Percentiles rank a stretch among this genome's conserved stretches.
Evolutionary conservation across 2,329 filamentous ascomycete species (phyloP).

Genomic region (Trichoderma sp.): DNA sequence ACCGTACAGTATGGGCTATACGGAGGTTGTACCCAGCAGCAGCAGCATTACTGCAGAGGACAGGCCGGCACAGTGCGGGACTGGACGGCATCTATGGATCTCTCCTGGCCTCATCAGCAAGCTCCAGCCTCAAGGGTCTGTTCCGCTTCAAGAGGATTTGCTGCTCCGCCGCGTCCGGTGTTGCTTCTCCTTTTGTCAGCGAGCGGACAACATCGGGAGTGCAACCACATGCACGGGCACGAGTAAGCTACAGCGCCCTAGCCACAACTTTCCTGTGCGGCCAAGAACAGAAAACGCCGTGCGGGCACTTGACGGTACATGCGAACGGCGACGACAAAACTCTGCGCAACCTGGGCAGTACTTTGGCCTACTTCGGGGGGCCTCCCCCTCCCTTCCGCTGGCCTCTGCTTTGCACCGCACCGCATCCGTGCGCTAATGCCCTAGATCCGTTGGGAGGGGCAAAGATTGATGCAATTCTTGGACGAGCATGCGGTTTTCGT

Average conservation of each 20-base stretch:
- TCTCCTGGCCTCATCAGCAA: neutral
- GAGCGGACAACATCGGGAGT: neutral
- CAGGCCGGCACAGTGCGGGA: too few relatives aligned
- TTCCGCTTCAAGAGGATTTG: neutral
- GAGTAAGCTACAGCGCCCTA: neutral
- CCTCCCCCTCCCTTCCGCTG: neutral
- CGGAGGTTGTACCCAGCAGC: too few relatives aligned
- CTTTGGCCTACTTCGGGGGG: neutral
- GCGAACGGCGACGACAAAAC: neutral
- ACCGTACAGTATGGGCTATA: too few relatives aligned
- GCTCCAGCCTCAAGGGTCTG: neutral
- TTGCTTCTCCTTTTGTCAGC: neutral
- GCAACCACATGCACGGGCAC: neutral
- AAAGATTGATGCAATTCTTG: slow-evolving; percentile 29
- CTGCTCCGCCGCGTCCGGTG: slow-evolving; percentile 6
- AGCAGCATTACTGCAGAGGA: too few relatives aligned
- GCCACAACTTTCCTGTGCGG: slow-evolving; percentile 3
- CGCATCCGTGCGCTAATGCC: slow-evolving; percentile 11
- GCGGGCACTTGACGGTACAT: slow-evolving; percentile 1
- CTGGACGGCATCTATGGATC: too few relatives aligned
- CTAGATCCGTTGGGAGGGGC: slow-evolving; percentile 15
- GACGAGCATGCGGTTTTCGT: slow-evolving; percentile 25
- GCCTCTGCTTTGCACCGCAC: neutral
- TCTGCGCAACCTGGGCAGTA: neutral
- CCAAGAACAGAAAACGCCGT: neutral